Base-by-base conservation (phyloP, 345 rosid genomes). In the Iberis pinnata region DNA sequence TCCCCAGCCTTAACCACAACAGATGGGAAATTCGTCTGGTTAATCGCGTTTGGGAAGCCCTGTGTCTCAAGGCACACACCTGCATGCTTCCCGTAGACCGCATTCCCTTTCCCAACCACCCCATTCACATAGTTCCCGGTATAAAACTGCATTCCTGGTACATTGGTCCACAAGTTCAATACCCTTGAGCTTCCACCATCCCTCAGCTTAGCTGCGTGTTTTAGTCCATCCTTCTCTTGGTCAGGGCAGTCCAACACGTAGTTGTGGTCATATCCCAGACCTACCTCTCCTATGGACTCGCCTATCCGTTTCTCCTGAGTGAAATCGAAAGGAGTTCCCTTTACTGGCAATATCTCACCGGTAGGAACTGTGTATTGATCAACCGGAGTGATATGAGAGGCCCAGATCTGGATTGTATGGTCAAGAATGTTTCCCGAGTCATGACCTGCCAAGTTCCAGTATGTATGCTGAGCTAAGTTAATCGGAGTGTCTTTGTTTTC, bases 381-480 rank as follows among this genome's bases (percentile, higher is more conserved):
- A 25, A 92, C 86, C 0, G 98, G 93, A 0, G 96, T 87, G 43
- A 92, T 51, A 11, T 92, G 84, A n/a, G 80, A 73, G 24, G 78
- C 98, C 83, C 76, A 77, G 54, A 92, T 82, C 71, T 81, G 93
- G 64, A 80, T 78, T 11, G 73, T 49, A 33, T 92, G 95, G 68
- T 79, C 75, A 1, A 87, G 89, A 56, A 84, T 69, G 67, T 54
- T 70, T 40, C 95, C 95, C 0, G 89, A 79, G 76, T 77, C 53
- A 58, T 90, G 96, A 18, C 98, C 98, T 0, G 83, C 78, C 38
- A 90, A 63, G 81, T 87, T 87, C 96, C 96, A 90, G 70, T 92
- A 92, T n/a, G 95, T 87, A 64, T 87, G 98, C 53, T 92, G 98
- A 41, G 96, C 98, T 69, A 87, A 74, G 72, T 40, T 87, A 29